Evolutionary conservation across 345 rosid species (phyloP).

Genomic region (Draba incana): DNA sequence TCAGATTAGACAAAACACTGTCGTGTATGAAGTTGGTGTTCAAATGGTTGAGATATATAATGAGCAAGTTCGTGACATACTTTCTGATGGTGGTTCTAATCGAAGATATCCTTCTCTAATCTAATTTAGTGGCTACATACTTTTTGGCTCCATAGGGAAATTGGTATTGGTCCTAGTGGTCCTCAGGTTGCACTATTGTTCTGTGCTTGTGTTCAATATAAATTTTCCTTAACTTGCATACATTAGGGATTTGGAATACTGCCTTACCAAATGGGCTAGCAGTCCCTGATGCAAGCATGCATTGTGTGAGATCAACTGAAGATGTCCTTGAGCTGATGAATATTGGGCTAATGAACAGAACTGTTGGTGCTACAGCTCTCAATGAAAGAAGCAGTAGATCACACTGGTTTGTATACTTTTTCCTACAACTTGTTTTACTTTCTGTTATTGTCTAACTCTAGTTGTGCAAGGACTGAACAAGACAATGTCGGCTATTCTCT

Average conservation of each 20-base stretch:
- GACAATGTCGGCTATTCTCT: conserved; percentile 31
- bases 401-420: conserved; percentile 65
- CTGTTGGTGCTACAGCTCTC: conserved; percentile 88
- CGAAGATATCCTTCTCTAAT: conserved; percentile 81
- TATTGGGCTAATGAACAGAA: conserved; percentile 80
- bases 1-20: conserved; percentile 64
- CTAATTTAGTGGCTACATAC: conserved; percentile 6
- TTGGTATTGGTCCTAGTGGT: no score
- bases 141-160: neutral
- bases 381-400: conserved; percentile 99
- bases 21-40: conserved; percentile 85
- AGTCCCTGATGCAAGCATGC: conserved; percentile 98
- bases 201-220: neutral
- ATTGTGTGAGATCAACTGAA: conserved; percentile 69
- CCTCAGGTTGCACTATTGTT: neutral
- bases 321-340: conserved; percentile 91
- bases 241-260: conserved; percentile 97
- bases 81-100: conserved; percentile 63
- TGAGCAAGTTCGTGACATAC: conserved; percentile 98
- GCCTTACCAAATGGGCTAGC: conserved; percentile 97
- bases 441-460: neutral
- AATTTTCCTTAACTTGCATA: conserved; percentile 76
- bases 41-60: conserved; percentile 99
- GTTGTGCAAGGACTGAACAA: neutral
- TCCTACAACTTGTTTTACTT: conserved; percentile 6